Percentiles rank a stretch among this genome's conserved stretches.
Evolutionary conservation across 352 stramenopile species (phyloP).

Genomic region (Bremia lactucae): DNA sequence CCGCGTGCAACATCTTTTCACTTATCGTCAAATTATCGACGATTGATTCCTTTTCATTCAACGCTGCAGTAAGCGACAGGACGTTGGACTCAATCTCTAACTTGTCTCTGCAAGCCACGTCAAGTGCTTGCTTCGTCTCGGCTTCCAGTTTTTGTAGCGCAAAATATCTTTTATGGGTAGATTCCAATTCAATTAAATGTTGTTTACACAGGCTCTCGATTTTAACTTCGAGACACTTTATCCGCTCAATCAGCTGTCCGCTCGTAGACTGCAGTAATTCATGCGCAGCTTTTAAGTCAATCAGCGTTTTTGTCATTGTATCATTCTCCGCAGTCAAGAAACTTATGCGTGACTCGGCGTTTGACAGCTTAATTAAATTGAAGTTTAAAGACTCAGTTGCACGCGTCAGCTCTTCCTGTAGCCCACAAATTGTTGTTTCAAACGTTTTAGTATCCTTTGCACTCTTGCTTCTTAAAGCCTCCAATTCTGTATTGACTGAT

Average conservation of each 20-base stretch:
- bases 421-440: conserved; percentile 7
- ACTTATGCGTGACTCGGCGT: conserved; percentile 8
- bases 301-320: conserved; percentile 4
- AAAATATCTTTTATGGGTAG: conserved; percentile 8
- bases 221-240: conserved; percentile 7
- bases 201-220: conserved; percentile 11
- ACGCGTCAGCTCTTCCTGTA: conserved; percentile 11
- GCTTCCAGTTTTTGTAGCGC: conserved; percentile 4
- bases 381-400: conserved; percentile 11
- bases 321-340: conserved; percentile 12
- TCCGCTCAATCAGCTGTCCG: conserved; percentile 4
- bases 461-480: conserved; percentile 13
- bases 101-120: conserved; percentile 6
- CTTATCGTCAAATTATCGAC: neutral
- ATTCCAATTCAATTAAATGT: conserved; percentile 4
- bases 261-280: conserved; percentile 9
- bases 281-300: conserved; percentile 6
- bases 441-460: conserved; percentile 12
- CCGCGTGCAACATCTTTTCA: neutral
- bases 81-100: neutral
- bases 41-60: neutral
- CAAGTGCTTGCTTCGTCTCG: conserved; percentile 1
- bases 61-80: neutral
- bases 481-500: conserved; percentile 19
- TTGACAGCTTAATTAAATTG: conserved; percentile 9